These are phyloP conservation scores for Moelleriella libera DNA, from an alignment of 2,329 filamentous ascomycete species.

Conservation along the genomic window DNA sequence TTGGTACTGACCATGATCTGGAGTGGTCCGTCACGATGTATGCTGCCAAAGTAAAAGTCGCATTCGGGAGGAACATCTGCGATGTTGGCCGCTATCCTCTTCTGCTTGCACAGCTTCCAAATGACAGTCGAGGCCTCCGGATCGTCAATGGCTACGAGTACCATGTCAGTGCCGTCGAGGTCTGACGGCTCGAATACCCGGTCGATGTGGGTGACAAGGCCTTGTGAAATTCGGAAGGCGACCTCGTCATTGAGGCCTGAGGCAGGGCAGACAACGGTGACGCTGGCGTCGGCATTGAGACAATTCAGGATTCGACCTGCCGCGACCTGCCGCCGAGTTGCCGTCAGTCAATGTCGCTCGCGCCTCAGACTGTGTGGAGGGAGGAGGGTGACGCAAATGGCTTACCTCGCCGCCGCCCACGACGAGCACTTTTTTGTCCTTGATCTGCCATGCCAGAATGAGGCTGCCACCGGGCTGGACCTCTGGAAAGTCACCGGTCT, in stretches of 20 bases:
- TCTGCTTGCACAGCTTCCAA: conserved; percentile 86
- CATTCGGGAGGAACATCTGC: conserved; percentile 94
- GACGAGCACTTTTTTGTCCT: conserved; percentile 77
- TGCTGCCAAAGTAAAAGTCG: conserved; percentile 96
- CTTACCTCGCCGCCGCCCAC: conserved; percentile 84
- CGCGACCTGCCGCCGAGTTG: conserved; percentile 52
- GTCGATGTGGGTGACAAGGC: conserved; percentile 67
- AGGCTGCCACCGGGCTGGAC: conserved; percentile 85
- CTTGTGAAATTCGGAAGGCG: conserved; percentile 59
- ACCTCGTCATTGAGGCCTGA: conserved; percentile 81
- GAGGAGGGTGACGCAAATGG: background rate
- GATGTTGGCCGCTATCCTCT: conserved; percentile 79
- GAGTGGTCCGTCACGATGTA: conserved; percentile 85
- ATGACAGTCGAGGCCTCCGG: conserved; percentile 79
- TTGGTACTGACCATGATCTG: conserved; percentile 99
- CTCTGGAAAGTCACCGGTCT: conserved; percentile 49
- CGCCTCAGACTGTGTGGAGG: background rate
- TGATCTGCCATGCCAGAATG: conserved; percentile 92
- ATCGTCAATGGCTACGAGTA: conserved; percentile 86
- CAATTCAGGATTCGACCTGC: conserved; percentile 87
- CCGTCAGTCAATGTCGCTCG: background rate
- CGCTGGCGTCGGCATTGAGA: conserved; percentile 84
- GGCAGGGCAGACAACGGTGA: conserved; percentile 71
- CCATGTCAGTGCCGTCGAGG: conserved; percentile 71
- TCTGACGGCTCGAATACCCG: conserved; percentile 78